phyloP scores from a whole-genome alignment of 1,139 yeast species.

The Wickerhamomyces sp. region DNA sequence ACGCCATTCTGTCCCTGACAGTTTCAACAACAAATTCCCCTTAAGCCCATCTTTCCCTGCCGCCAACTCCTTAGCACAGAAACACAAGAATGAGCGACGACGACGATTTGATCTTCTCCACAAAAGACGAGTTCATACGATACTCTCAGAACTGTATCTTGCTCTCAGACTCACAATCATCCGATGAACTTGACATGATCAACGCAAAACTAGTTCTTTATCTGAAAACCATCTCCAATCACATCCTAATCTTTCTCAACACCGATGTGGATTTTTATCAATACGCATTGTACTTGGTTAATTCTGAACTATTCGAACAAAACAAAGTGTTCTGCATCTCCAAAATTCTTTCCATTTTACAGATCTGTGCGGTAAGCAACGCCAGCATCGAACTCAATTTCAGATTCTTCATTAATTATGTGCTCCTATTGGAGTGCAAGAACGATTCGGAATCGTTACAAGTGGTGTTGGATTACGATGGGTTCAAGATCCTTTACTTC shows the following conservation, averaged over 20 bases:
- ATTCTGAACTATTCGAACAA: slow-evolving; percentile 30
- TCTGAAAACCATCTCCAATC: slow-evolving; percentile 29
- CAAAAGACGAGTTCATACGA: slow-evolving; percentile 27
- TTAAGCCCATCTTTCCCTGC: no score
- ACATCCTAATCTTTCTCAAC: slow-evolving; percentile 26
- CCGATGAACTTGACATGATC: slow-evolving; percentile 17
- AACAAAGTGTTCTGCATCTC: slow-evolving; percentile 39
- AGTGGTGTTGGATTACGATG: slow-evolving; percentile 45
- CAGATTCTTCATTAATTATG: slow-evolving; percentile 42
- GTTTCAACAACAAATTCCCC: no score
- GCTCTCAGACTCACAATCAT: slow-evolving; percentile 14
- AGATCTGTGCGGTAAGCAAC: slow-evolving; percentile 26
- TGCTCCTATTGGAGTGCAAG: slow-evolving; percentile 44
- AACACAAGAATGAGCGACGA: no score
- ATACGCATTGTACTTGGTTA: slow-evolving; percentile 29
- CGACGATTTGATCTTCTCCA: slow-evolving; percentile 16
- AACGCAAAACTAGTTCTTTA: slow-evolving; percentile 29
- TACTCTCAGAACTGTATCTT: slow-evolving; percentile 23
- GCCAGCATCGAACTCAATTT: slow-evolving; percentile 27
- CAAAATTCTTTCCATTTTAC: slow-evolving; percentile 38
- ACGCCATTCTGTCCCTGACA: no score
- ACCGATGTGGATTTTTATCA: slow-evolving; percentile 32
- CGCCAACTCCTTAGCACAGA: no score
- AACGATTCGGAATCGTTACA: slow-evolving; percentile 37
- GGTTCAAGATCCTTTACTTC: slow-evolving; percentile 38